These are phyloP conservation scores for Phytophthora citricola DNA, from an alignment of 352 stramenopile species.

Conservation along the genomic window DNA sequence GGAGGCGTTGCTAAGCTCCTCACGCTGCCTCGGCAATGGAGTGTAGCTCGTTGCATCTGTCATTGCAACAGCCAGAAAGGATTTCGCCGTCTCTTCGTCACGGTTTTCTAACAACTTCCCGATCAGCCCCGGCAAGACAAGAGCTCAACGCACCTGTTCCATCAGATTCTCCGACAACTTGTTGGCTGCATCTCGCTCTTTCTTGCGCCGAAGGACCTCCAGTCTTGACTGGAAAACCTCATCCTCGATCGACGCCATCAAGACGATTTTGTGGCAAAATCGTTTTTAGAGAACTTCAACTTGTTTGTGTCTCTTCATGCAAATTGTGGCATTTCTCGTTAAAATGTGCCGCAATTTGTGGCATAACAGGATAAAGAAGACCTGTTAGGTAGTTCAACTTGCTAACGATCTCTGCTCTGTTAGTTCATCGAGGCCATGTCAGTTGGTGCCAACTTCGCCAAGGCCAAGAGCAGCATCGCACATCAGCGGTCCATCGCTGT, in stretches of 20 bases:
- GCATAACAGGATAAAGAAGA: no score
- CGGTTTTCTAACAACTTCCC: background rate
- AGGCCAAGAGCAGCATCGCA: conserved; percentile 57
- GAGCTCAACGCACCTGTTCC: conserved; percentile 30
- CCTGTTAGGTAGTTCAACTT: conserved; percentile 13
- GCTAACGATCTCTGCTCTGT: conserved; percentile 2
- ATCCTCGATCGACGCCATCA: conserved; percentile 5
- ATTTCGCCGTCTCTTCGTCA: conserved; percentile 18
- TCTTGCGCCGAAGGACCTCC: conserved; percentile 16
- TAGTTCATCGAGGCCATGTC: conserved; percentile 76
- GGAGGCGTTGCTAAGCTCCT: conserved; percentile 36
- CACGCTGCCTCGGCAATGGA: conserved; percentile 25
- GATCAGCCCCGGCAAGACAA: background rate
- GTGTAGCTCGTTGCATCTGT: conserved; percentile 35
- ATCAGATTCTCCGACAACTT: conserved; percentile 30
- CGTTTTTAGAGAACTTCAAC: no score
- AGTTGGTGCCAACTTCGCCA: conserved; percentile 69
- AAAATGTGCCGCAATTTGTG: no score
- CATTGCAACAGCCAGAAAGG: conserved; percentile 10
- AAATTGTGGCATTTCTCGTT: no score
- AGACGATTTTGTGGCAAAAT: no score
- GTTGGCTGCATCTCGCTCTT: conserved; percentile 7
- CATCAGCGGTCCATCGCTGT: conserved; percentile 55
- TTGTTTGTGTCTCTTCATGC: no score
- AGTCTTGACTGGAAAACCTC: conserved; percentile 16